Evolutionary conservation across 2,329 filamentous ascomycete genomes (phyloP), one percentile per base, ranked within the genome.

Genomic region (Fusarium cicatricum): DNA sequence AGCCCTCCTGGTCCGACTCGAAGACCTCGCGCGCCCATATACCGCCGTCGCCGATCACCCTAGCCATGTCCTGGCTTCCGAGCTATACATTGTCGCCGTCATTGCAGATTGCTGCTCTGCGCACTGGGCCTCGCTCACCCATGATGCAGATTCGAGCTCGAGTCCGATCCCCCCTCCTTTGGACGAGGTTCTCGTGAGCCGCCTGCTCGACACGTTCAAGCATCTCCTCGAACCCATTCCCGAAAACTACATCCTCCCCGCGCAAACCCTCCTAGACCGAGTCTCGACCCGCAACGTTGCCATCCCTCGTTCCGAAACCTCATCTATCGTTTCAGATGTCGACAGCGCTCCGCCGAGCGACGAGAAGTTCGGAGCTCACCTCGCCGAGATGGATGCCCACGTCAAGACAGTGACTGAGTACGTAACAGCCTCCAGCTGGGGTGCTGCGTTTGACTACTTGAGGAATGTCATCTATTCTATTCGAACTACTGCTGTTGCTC

Each of bases 71-170:
- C 74, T 89, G 28, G 78, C 85, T 40, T 89, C 87, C 15, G 86
- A 90, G 70, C 75, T 86, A 41, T 89, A 87, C 65, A 76, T 89
- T n/a, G 72, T 89, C 43, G 80, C 83, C 41, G 76, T 90, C 36
- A 78, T 86, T 31, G 84, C 86, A 68, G 86, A 89, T 66, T 90
- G 87, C 69, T 89, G 85, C 64, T 80, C 81, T 44, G 81, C 82
- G 47, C 81, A 87, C 68, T 89, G 86, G 85, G 74, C 80, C 23
- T 73, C 76, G 33, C 68, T 81, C 37, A 74, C 77, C 51, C 66
- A 55, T 28, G 60, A 67, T 17, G 52, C 52, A 33, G 57, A 68
- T 65, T 28, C 41, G 16, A 60, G 65, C 16, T 57, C 55, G 19
- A 28, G 40, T 23, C 60, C 56, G 11, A 41, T 46, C 4, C 79